Evolutionary conservation across 2,329 filamentous ascomycete genomes (phyloP), one percentile per base, ranked within the genome.

Genomic region (Colletotrichum viniferum): DNA sequence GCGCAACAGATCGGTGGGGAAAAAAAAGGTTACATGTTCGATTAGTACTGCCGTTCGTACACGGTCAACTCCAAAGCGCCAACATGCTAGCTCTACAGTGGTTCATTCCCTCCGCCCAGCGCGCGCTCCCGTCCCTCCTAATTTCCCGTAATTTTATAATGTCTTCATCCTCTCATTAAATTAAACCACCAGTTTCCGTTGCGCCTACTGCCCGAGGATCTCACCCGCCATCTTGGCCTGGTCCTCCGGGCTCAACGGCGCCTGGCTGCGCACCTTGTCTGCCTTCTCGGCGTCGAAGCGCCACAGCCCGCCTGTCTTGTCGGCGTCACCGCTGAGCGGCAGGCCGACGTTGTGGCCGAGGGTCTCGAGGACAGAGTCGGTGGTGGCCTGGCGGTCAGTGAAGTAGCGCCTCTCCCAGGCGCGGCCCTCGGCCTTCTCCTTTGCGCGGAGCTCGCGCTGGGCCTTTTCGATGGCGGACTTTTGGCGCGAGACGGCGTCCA

Each of bases 401-500:
- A 98, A 99, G 87, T 97, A 98, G 70, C 94, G 90, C 61, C 96
- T 90, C 81, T 96, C 90, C 96, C 97, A 99, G 55, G 91, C 88
- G 58, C 90, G 90, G 24, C 92, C 92, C 79, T 96, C 94, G n/a
- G 90, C 89, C 80, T 91, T 92, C 83, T 98, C 96, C 81, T 91
- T 88, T 82, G 91, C 91, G 77, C 96, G 92, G 86, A 87, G 81
- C 92, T 88, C 84, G 90, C 95, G 92, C 88, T 98, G 96, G 43
- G 93, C 92, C 79, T 95, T 95, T 85, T 98, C 97, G 78, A 98
- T 98, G 84, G 95, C 95, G 73, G 91, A 90, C 88, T 98, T 98
- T 83, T 98, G 95, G 16, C 86, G 82, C 3, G 92, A 92, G 1
- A 95, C 95, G 6, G 90, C 87, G 79, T 98, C 95, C 90, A 98